Conservation (phyloP, 2,329 filamentous ascomycete genomes). For the Fulvia fulva region DNA sequence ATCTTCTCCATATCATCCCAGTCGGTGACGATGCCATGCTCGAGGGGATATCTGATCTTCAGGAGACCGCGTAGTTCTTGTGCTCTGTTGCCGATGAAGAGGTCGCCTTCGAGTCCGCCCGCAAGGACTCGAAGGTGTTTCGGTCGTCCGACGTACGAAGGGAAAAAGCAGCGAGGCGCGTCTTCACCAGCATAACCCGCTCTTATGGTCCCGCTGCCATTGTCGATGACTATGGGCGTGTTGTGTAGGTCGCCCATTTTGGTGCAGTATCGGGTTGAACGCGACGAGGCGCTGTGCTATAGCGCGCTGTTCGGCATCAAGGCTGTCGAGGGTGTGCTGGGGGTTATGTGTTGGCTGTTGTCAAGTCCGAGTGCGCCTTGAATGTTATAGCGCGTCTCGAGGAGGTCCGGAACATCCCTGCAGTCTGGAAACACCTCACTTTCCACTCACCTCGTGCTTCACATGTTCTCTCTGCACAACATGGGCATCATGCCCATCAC, state of each 20-base stretch:
- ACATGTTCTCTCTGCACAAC: background rate
- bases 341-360: background rate
- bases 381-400: background rate
- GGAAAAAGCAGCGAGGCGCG: conserved; percentile 93
- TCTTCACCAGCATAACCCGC: conserved; percentile 97
- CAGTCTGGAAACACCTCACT: background rate
- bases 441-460: background rate
- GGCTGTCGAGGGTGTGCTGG: conserved; percentile 35
- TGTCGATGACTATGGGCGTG: conserved; percentile 97
- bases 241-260: conserved; percentile 79
- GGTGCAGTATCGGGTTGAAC: conserved; percentile 7
- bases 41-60: conserved; percentile 92
- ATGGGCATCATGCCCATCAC: no score
- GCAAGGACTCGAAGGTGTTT: conserved; percentile 94
- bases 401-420: background rate
- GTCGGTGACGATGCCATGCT: conserved; percentile 97
- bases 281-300: conserved; percentile 20
- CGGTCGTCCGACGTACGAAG: conserved; percentile 91
- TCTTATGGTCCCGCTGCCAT: conserved; percentile 95
- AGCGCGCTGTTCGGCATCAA: conserved; percentile 18
- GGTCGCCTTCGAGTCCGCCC: conserved; percentile 92
- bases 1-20: conserved; percentile 99
- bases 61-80: conserved; percentile 86
- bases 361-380: background rate
- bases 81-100: conserved; percentile 91